Evolutionary conservation across 129 eudicot genomes (phyloP), one percentile per base, ranked within the genome.

Genomic region (Calendula officinalis): DNA sequence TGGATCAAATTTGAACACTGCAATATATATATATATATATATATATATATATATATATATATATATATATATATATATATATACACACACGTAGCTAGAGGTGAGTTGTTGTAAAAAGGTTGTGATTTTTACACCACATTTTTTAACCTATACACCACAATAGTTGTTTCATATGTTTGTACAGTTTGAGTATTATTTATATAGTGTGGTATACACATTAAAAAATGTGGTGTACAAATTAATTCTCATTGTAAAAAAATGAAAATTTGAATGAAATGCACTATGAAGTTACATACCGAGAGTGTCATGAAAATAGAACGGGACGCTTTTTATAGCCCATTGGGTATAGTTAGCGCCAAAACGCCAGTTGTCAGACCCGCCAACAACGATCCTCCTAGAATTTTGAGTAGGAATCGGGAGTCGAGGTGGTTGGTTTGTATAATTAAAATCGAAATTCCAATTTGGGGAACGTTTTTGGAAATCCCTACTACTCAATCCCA

Each of bases 1-100:
- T 4, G 83, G 87, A 53, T 81, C 91, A 46, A 75, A 87, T 52
- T 83, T 83, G 74, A 87, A 87, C 63, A 83, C 95, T 87, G 81
- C 67, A 69, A 15, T 7, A 22, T 17, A 5, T 36, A 44, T 44
- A n/a, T 33, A 17, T 14, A 33, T 60, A 8, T 56, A 38, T 32
- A 39, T 38, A 3, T 9, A 10, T 44, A n/a, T 9, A 11, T 15
- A 44, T 11, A 4, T n/a, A 17, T 17, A n/a, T 7, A 14, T 47
- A 47, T 47, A 43, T n/a, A n/a, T n/a, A n/a, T n/a, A n/a, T n/a
- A n/a, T n/a, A n/a, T n/a, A n/a, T n/a, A n/a, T n/a, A n/a, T n/a
- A n/a, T n/a, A n/a, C n/a, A n/a, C n/a, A n/a, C n/a, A n/a, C n/a
- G n/a, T n/a, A n/a, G n/a, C n/a, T n/a, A n/a, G n/a, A n/a, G n/a